Evolutionary conservation across 306 rosid genomes (phyloP).

Genomic region (Styphnolobium japonicum): DNA sequence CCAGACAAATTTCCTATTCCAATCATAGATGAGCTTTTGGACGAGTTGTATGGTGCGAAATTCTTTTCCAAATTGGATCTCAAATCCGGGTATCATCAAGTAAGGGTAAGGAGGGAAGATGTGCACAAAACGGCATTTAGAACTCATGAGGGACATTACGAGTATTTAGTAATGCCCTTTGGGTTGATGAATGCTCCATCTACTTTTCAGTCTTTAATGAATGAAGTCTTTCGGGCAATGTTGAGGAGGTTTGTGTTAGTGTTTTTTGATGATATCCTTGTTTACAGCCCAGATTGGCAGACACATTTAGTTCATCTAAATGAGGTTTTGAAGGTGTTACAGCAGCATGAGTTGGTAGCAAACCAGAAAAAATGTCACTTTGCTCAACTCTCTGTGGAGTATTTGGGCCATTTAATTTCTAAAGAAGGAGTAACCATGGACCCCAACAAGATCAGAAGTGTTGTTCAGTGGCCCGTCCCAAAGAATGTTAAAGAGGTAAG

Average conservation of each 20-base stretch:
- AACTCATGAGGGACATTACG: too few species aligned
- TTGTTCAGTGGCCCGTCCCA: not conserved
- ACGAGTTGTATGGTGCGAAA: not conserved
- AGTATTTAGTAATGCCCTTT: too few species aligned
- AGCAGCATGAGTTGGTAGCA: not conserved
- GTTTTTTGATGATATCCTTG: not conserved
- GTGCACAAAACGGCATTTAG: not conserved
- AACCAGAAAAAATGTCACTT: not conserved
- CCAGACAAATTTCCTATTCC: too few species aligned
- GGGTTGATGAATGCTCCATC: not conserved
- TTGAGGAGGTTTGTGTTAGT: not conserved
- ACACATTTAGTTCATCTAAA: not conserved
- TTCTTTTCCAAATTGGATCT: not conserved
- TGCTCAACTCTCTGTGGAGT: not conserved
- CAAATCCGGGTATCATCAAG: not conserved
- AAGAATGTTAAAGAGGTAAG: not conserved
- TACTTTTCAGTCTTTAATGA: not conserved
- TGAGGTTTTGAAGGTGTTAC: too few species aligned
- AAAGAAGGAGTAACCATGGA: not conserved
- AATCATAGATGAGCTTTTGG: not conserved
- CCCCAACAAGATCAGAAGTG: too few species aligned
- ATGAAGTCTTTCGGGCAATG: not conserved
- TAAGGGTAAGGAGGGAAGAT: not conserved
- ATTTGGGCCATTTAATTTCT: not conserved
- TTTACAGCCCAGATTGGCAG: not conserved